Conservation (phyloP, 1,284 basidiomycete species). For the Fistulinella staudtii region DNA sequence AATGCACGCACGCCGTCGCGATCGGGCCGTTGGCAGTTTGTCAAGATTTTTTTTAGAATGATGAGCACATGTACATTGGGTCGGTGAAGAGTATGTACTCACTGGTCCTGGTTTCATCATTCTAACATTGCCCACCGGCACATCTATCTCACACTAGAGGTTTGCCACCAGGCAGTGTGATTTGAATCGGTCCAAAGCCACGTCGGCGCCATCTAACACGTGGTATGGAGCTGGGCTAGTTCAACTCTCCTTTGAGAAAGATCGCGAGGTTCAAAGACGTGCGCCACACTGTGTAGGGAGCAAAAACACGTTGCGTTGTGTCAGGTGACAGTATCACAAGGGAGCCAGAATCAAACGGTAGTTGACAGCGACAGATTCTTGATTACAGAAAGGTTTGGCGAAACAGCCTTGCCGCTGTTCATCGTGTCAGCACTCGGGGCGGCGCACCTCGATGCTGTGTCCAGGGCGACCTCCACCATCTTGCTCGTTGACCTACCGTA, state of each 20-base stretch:
- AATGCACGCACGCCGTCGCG: background rate
- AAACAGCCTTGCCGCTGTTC: background rate
- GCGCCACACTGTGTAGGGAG: no score
- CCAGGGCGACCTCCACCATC: background rate
- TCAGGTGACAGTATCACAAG: background rate
- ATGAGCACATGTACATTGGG: no score
- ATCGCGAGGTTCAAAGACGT: background rate
- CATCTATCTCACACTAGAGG: background rate
- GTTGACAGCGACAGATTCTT: background rate
- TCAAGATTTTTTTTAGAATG: background rate
- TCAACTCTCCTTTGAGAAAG: background rate
- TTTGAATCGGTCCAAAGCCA: no score
- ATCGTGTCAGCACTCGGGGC: background rate
- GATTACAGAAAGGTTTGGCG: background rate
- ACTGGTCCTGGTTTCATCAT: no score
- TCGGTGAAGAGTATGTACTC: background rate
- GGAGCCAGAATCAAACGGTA: background rate
- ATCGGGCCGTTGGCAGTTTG: background rate
- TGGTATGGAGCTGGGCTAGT: background rate
- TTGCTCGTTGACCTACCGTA: background rate
- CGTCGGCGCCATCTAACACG: background rate
- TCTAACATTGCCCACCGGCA: background rate
- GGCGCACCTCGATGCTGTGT: background rate
- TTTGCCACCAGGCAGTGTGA: no score
- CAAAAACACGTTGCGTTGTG: background rate